Evolutionary conservation across 306 rosid species (phyloP), one percentile per base, ranked within the genome.

Genomic region (Cucumis hystrix): DNA sequence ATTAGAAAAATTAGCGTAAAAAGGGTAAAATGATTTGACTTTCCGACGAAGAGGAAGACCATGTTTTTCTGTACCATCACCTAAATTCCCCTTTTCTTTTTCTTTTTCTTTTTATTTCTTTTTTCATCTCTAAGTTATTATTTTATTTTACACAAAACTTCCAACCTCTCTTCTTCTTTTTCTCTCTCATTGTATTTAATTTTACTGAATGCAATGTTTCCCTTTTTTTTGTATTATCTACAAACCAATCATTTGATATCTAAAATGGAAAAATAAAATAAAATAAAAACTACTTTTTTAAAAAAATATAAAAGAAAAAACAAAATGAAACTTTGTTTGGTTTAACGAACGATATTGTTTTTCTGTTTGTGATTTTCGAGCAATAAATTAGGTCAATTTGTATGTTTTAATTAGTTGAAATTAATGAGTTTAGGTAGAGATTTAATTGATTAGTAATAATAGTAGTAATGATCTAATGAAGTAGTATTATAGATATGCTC

Each of bases 21-120:
- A 81, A 82, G 6, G 64, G 51, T 6, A 81, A 81, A 45, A 17
- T 63, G 49, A 64, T 16, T 14, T 10, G 20, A 78, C 79, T 77
- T 79, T 80, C 77, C 76, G 75, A 71, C 82, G 58, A 7, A 56
- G 20, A 69, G 56, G 51, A 56, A 57, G 79, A n/a, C 81, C 83
- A 40, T 72, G 81, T 60, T 76, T 69, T 78, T 66, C 82, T 62
- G 55, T 37, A 68, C 74, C 56, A 40, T 20, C 74, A n/a, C 18
- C n/a, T 40, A 68, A 68, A n/a, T 68, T 67, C 0, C 35, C 55
- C 55, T 40, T 67, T 67, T 51, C 35, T 25, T 40, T 37, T 67
- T 51, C 35, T 25, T 40, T 37, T 10, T 1, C 0, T 6, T 6
- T 55, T 55, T n/a, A 5, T 41, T 67, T 67, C n/a, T 33, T 33